Conservation (phyloP, 2,329 filamentous ascomycete species). For the Niveomyces coronatus region DNA sequence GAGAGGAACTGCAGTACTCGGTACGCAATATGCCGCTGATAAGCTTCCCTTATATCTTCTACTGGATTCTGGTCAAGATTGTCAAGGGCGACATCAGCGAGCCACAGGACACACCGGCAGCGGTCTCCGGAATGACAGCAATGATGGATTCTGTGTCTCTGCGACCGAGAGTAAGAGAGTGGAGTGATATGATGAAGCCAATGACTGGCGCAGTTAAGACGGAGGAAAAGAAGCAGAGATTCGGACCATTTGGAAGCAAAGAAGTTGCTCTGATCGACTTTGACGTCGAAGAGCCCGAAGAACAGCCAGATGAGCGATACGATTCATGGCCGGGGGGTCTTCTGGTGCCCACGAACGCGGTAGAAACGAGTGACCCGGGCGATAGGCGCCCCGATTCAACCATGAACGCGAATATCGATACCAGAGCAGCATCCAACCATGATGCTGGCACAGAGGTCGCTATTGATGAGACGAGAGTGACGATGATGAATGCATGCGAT, state of each 20-base stretch:
- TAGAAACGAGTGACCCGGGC: too few species aligned
- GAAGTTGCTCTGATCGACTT: neutral
- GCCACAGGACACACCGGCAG: constrained; percentile 7
- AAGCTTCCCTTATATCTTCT: constrained; percentile 90
- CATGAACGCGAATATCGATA: too few species aligned
- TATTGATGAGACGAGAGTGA: too few species aligned
- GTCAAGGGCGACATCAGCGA: constrained; percentile 18
- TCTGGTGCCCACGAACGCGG: too few species aligned
- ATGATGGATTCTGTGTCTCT: neutral
- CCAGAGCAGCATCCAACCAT: too few species aligned
- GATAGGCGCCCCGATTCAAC: too few species aligned
- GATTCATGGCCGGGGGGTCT: too few species aligned
- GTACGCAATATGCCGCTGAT: constrained; percentile 54
- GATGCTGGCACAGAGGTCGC: too few species aligned
- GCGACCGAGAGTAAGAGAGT: too few species aligned
- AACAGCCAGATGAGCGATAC: neutral
- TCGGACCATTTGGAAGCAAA: neutral
- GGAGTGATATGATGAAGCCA: too few species aligned
- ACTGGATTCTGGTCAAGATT: constrained; percentile 39
- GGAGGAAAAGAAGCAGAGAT: neutral
- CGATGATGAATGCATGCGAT: too few species aligned
- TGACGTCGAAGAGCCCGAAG: neutral
- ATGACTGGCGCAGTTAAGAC: neutral
- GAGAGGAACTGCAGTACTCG: neutral
- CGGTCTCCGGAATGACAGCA: neutral